Conservation (phyloP, 2,329 filamentous ascomycete species). For the Paracoccidioides brasiliensis region DNA sequence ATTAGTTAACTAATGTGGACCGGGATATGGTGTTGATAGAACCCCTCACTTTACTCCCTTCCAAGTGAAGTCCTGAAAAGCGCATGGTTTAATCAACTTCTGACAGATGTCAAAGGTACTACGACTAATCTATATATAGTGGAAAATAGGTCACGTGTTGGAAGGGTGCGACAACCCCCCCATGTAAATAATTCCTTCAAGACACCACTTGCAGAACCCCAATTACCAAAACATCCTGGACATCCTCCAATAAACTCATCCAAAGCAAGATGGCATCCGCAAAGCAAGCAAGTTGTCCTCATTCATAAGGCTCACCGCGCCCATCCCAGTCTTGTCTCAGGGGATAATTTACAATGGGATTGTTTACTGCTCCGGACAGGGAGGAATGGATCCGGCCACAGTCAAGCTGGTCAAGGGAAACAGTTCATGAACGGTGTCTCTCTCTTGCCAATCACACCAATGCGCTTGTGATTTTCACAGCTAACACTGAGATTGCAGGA, state of each 20-base stretch:
- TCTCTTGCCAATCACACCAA: neutral
- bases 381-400: constrained; percentile 46
- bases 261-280: constrained; percentile 19
- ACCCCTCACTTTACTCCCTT: neutral
- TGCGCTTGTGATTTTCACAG: too few species aligned
- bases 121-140: too few species aligned
- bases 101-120: too few species aligned
- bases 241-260: neutral
- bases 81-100: too few species aligned
- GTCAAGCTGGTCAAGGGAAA: constrained; percentile 43
- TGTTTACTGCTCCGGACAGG: constrained; percentile 56
- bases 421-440: constrained; percentile 9
- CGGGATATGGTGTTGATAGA: neutral
- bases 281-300: constrained; percentile 29
- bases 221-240: too few species aligned
- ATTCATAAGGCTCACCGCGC: constrained; percentile 39
- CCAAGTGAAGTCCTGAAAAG: neutral
- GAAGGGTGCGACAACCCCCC: too few species aligned
- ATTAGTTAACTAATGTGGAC: too few species aligned
- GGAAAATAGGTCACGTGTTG: too few species aligned
- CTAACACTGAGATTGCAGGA: neutral
- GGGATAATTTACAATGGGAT: constrained; percentile 51
- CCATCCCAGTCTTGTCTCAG: constrained; percentile 46
- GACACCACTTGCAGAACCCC: too few species aligned
- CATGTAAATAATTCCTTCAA: too few species aligned